A percentile compares a stretch with the other conserved stretches of the same genome.
These are phyloP conservation scores for Naganishia friedmannii DNA, from an alignment of 768 basidiomycete genomes.

Conservation along the genomic window DNA sequence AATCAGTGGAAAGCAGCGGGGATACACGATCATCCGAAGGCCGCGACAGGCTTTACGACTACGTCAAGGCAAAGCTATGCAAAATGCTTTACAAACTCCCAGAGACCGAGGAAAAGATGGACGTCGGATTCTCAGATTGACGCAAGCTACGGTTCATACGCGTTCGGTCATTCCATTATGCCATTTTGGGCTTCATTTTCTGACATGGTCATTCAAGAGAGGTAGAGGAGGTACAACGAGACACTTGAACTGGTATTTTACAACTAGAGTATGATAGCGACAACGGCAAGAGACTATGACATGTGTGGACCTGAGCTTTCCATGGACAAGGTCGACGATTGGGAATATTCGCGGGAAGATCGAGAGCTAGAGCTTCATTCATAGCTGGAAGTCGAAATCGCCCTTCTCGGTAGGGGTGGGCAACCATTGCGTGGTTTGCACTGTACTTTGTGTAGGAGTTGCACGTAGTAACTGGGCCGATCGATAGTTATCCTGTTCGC, in stretches of 20 bases:
- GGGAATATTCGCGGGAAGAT: neutral
- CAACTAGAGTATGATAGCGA: conserved; percentile 1
- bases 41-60: neutral
- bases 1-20: neutral
- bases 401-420: conserved; percentile 6
- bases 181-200: neutral
- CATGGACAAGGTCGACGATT: neutral
- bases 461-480: neutral
- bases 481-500: neutral
- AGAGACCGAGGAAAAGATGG: neutral
- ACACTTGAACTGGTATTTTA: neutral
- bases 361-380: neutral
- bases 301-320: neutral
- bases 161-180: neutral
- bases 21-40: neutral
- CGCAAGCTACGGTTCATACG: neutral
- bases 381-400: conserved; percentile 18
- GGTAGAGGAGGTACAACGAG: neutral
- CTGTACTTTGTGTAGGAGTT: neutral
- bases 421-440: conserved; percentile 1
- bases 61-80: conserved; percentile 2
- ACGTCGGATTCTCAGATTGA: neutral
- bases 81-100: neutral
- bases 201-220: neutral
- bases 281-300: too few species aligned